A percentile compares a stretch with the other conserved stretches of the same genome.
phyloP scores from a whole-genome alignment of 2,329 filamentous ascomycete genomes.

The Metarhizium album region DNA sequence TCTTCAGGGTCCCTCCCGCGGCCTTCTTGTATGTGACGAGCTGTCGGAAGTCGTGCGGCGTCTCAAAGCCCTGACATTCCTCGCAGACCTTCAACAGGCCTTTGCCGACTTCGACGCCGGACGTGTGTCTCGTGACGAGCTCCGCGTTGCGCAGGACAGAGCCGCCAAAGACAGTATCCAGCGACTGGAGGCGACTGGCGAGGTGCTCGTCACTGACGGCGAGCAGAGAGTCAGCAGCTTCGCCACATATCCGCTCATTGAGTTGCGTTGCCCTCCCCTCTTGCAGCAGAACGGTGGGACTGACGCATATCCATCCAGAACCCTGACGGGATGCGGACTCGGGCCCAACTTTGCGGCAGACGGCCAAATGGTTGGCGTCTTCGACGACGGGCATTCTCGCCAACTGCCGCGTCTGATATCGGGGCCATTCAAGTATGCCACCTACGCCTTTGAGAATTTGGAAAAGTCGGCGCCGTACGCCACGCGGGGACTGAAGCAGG shows the following conservation, averaged over 20 bases:
- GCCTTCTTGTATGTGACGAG: not conserved
- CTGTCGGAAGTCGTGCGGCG: not conserved
- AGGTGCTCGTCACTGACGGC: constrained; percentile 7
- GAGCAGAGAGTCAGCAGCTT: constrained; percentile 9
- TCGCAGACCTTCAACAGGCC: constrained; percentile 7
- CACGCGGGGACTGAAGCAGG: constrained; percentile 6
- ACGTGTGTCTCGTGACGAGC: constrained; percentile 3
- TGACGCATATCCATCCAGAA: constrained; percentile 1
- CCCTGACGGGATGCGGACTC: constrained; percentile 6
- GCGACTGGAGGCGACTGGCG: constrained; percentile 5
- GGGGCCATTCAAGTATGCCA: constrained; percentile 8
- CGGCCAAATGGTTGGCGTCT: constrained; percentile 7
- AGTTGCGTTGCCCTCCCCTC: constrained; percentile 1
- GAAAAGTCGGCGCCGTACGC: constrained; percentile 5
- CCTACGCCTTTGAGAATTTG: constrained; percentile 7
- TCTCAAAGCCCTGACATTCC: not conserved
- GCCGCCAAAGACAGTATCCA: constrained; percentile 7
- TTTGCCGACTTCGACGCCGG: constrained; percentile 7
- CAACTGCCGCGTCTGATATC: constrained; percentile 7
- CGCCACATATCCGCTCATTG: constrained; percentile 7
- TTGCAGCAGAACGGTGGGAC: not conserved
- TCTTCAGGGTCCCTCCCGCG: not conserved
- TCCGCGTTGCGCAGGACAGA: constrained; percentile 4
- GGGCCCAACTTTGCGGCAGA: constrained; percentile 5
- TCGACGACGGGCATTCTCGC: constrained; percentile 9